Base-by-base conservation (phyloP, 1,284 basidiomycete genomes). In the Moesziomyces antarcticus region DNA sequence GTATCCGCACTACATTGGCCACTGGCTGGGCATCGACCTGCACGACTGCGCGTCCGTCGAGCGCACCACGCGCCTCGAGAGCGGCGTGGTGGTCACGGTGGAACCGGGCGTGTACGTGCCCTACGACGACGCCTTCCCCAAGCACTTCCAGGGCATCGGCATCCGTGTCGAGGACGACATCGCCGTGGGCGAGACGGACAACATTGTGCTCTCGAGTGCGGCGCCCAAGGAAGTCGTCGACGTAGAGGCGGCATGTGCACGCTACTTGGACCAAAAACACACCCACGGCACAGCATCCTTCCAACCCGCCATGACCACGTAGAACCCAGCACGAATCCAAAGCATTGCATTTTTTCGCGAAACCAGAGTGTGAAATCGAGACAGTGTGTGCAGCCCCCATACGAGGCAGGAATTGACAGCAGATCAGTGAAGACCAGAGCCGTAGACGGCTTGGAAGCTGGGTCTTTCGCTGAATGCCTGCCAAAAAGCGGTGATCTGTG, bases 1-100 rank as follows among this genome's bases (percentile, higher is more conserved):
- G 56, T 96, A 94, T 81, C 93, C 94, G 3, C 93, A 96, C 85
- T 93, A 90, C 69, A 85, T 96, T 51, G 90, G 91, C 51, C 93
- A 97, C 84, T 91, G 92, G 18, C 90, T 94, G 58, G 92, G 93
- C 16, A 90, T 93, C 61, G 92, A 84, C 51, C 58, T 84, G 69
- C 82, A 84, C 64, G 82, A 84, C 56, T 80, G 78, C 13, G 63
- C 79, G 11, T 70, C 65, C 5, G 60, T 83, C 5, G 71, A 78
- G 37, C 60, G 82, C 3, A 70, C 71, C 3, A 78, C 75, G 1
- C 61, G 59, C 40, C 56, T 84, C 40, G 52, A 79, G 43, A 42
- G 54, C 5, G 81, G 80, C 24, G 77, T 78, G 45, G 80, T 80
- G 49, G 56, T 84, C 42, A 83, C 81, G 10, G 66, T 84, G 46